Conservation (phyloP, 257 asterid species). For the Penstemon davidsonii region DNA sequence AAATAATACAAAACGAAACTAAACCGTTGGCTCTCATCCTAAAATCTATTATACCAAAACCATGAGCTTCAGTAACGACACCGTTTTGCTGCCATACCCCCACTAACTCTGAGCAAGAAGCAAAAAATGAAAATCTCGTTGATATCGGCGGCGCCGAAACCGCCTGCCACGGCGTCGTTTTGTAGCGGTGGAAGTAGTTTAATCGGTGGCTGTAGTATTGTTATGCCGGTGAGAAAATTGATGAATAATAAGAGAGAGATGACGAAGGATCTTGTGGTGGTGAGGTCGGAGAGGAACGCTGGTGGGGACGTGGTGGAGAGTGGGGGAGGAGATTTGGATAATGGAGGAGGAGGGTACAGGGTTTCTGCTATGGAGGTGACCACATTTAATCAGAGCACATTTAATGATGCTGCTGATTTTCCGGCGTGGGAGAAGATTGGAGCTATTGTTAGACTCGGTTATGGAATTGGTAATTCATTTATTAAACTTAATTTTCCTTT, state of each 20-base stretch:
- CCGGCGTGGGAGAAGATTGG: slow-evolving; percentile 97
- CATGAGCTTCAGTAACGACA: slow-evolving; percentile 26
- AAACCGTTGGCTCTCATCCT: slow-evolving; percentile 36
- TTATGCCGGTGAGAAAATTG: slow-evolving; percentile 28
- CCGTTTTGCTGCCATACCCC: background rate
- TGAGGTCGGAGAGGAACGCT: slow-evolving; percentile 47
- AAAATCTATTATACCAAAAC: slow-evolving; percentile 11
- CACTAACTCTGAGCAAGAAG: background rate
- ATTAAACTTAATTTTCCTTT: background rate
- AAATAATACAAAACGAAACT: background rate
- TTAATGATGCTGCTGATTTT: slow-evolving; percentile 67
- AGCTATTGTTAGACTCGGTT: slow-evolving; percentile 86
- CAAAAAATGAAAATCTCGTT: slow-evolving; percentile 56
- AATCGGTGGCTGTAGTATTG: slow-evolving; percentile 20
- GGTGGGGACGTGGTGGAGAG: slow-evolving; percentile 43
- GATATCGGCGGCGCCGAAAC: slow-evolving; percentile 44
- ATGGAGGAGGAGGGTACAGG: slow-evolving; percentile 30
- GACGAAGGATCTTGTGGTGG: slow-evolving; percentile 22
- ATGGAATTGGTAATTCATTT: slow-evolving; percentile 73
- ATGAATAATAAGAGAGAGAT: slow-evolving; percentile 31
- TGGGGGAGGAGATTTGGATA: slow-evolving; percentile 31
- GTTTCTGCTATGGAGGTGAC: slow-evolving; percentile 82
- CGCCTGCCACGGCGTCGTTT: slow-evolving; percentile 40
- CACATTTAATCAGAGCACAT: slow-evolving; percentile 65
- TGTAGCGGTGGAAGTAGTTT: slow-evolving; percentile 35